Base-by-base conservation (phyloP, 2,329 filamentous ascomycete species). In the Hypoxylon sp. region DNA sequence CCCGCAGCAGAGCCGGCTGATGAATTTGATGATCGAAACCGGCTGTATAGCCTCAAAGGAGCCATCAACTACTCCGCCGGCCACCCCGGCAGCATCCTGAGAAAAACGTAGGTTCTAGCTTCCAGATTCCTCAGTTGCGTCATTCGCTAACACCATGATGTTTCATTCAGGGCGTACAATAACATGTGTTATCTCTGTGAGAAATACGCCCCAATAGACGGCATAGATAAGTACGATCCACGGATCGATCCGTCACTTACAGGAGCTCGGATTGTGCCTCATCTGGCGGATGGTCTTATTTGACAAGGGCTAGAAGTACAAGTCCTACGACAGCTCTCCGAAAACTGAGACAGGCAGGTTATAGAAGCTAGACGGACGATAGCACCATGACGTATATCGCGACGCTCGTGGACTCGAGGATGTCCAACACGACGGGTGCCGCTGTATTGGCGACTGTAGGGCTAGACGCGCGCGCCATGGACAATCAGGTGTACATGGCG, bases 401-500 rank as follows among this genome's bases (percentile, higher is more conserved):
- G n/a, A n/a, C 93, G 46, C 87, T 98, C 57, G 78, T 98, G 18
- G 98, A 97, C 79, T 96, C 96, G 0, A 96, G 93, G n/a, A 96
- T 96, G 0, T 99, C 99, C 84, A 99, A 98, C 80, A 84, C 92
- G 65, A 97, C 93, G 0, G 0, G 96, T 96, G 0, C 90, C 92
- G 4, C 80, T 98, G 78, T 96, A 99, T 80, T 99, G 96, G 96
- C 86, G 89, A 61, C 81, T 99, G 70, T 87, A 92, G 73, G 95
- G 90, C 0, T 87, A 92, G 70, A n/a, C n/a, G 93, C 91, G 14
- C 84, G 96, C 67, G 96, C 95, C 4, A 85, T 97, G 72, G 95
- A 98, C 76, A 98, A 98, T 77, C 93, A 98, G 83, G 82, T 96
- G 9, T 98, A 96, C 78, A 93, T 98, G 11, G 96, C 89, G 32